A percentile compares a stretch with the other conserved stretches of the same genome.
Evolutionary conservation across 2,329 filamentous ascomycete species (phyloP).

Genomic region (Neonectria ditissima): DNA sequence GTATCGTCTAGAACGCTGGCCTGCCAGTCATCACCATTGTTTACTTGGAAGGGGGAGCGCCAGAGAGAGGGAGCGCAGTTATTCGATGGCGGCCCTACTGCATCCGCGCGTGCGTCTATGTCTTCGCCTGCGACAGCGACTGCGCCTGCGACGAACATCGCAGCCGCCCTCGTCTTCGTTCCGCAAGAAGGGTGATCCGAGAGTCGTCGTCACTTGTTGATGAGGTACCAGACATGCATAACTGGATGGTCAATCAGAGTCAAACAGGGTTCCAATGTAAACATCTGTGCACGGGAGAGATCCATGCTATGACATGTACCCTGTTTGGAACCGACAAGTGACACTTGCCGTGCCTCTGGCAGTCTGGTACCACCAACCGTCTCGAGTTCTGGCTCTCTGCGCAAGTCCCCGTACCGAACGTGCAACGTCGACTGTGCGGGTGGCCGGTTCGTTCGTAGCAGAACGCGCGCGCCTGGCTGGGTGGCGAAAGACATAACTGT

Average conservation of each 20-base stretch:
- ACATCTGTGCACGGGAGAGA: constrained; percentile 6
- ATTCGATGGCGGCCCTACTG: no score
- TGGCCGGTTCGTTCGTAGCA: constrained; percentile 27
- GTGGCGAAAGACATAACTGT: constrained; percentile 12
- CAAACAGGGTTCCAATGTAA: constrained; percentile 2
- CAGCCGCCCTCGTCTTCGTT: constrained; percentile 29
- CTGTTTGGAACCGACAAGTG: background rate
- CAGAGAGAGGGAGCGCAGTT: no score
- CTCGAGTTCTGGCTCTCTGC: background rate
- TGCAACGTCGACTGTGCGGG: constrained; percentile 23
- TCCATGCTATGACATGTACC: background rate
- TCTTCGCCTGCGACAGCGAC: background rate
- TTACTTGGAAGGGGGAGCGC: background rate
- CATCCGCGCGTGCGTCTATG: no score
- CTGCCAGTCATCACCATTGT: constrained; percentile 9
- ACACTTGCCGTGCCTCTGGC: background rate
- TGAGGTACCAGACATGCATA: background rate
- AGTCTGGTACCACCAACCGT: background rate
- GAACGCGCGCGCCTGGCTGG: constrained; percentile 27
- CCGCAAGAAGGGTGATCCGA: constrained; percentile 13
- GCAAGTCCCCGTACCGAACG: constrained; percentile 11
- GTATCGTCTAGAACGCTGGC: constrained; percentile 1
- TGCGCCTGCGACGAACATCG: background rate
- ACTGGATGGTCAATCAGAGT: background rate
- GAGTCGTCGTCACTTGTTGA: constrained; percentile 22